Base-by-base conservation (phyloP, 2,329 filamentous ascomycete genomes). In the Penicillium sp. region DNA sequence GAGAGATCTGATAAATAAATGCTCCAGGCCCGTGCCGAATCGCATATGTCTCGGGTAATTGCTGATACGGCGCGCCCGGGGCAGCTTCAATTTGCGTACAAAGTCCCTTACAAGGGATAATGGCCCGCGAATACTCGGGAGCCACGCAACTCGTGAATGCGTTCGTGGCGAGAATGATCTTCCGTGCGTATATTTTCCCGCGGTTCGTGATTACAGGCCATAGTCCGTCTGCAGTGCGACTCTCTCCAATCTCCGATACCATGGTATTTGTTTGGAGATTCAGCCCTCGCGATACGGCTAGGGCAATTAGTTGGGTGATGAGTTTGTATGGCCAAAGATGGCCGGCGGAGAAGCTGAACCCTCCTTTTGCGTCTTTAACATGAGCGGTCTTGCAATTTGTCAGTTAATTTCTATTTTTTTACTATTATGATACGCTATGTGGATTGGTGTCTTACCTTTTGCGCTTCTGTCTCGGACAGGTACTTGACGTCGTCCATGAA, bases 111-210 rank as follows among this genome's bases (percentile, higher is more conserved):
- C 88, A 85, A 0, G 92, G 91, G 1, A 91, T 84, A 51, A 96
- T 87, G 5, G 91, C 77, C 54, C 86, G 83, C 1, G 81, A 76
- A 60, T 94, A 87, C 27, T 75, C 67, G 0, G 89, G 89, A 1
- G 94, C 73, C 2, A 96, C 78, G 51, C 86, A 81, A 2, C 88
- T 89, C 0, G 90, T 91, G 68, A 95, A 94, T 3, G 79, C 91
- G 63, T 96, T 96, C 0, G 89, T 92, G 3, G 90, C 88, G n/a
- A 96, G 80, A 12, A 96, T 79, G 12, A 95, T 83, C 24, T 84
- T 81, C 3, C 75, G 71, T 0, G 90, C 79, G 0, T 69, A 68
- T 47, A 95, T 80, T 29, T 71, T 75, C 12, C 91, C 91, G 15
- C 90, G 83, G 0, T 79, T 69, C 0, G 66, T 68, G 1, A 21